Base-by-base conservation (phyloP, 768 basidiomycete species). In the Exidia glandulosa region DNA sequence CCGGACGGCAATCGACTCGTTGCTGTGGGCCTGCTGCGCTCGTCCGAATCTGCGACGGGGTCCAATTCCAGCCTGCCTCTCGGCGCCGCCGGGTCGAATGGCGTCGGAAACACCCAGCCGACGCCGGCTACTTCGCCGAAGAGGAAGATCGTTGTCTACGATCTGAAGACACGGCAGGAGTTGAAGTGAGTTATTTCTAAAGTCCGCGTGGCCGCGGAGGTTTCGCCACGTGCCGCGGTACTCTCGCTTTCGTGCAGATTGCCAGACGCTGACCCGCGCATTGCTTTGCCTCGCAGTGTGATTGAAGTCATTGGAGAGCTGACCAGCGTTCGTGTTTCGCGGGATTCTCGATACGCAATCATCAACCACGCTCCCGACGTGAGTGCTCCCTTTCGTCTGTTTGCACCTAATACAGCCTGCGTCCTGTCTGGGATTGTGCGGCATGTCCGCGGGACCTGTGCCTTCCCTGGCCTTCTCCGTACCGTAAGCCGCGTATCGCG, bases 281-380 rank as follows among this genome's bases (percentile, higher is more conserved):
- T 45, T 45, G 41, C 41, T 45, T 45, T 45, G 41, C 16, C 41
- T 19, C 16, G 50, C 66, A 60, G 61, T 41, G 68, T 57, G 62
- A 58, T 88, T 65, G 83, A 85, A 50, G 55, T 58, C 57, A 41
- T 61, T 27, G 88, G 87, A 30, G 93, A 94, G 69, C 76, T 94
- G 48, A 94, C 92, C 31, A 93, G 90, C 70, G 85, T 96, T 65
- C 87, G 85, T 70, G 77, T 94, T 34, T 91, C 94, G 16, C 77
- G 80, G 58, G 87, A 97, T 73, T 95, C 92, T 32, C 86, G 83
- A 63, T 90, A 83, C 67, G 90, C 90, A 2, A 76, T 98, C 58
- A 81, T 97, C 62, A 95, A 87, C 68, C 88, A 89, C 68, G 81
- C 89, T 37, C 91, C 91, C 5, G 86, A 93, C 73, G 92, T 91